A percentile compares a stretch with the other conserved stretches of the same genome.
phyloP scores from a whole-genome alignment of 2,329 filamentous ascomycete genomes.

The Aspergillus luchuensis region DNA sequence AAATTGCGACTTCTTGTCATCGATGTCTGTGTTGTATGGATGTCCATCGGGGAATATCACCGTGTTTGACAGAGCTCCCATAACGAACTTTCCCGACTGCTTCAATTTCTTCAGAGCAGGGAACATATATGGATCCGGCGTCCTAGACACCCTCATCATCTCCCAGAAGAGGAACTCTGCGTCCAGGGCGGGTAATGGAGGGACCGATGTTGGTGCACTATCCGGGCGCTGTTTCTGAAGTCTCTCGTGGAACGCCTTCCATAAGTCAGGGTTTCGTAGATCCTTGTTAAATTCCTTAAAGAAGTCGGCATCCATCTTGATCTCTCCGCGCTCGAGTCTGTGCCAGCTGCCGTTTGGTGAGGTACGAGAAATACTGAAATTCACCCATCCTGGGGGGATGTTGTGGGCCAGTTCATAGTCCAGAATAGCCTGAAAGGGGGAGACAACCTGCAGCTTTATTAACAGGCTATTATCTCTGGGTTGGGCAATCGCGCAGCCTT shows the following conservation, averaged over 20 bases:
- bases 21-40: conserved; percentile 60
- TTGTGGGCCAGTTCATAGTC: conserved; percentile 77
- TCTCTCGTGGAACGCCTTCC: conserved; percentile 61
- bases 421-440: conserved; percentile 88
- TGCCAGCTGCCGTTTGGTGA: conserved; percentile 85
- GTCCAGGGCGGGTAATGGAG: conserved; percentile 72
- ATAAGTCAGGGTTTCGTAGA: conserved; percentile 66
- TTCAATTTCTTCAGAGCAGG: conserved; percentile 74
- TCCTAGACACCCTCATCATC: conserved; percentile 77
- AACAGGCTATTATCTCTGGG: conserved; percentile 6
- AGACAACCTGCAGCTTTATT: conserved; percentile 66
- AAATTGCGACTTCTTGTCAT: conserved; percentile 68
- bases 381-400: conserved; percentile 88
- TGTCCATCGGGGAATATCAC: conserved; percentile 80
- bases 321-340: conserved; percentile 78
- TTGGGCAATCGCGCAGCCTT: conserved; percentile 45
- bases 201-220: conserved; percentile 41
- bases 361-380: conserved; percentile 80
- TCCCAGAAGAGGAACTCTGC: conserved; percentile 79
- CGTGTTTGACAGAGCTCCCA: conserved; percentile 88
- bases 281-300: conserved; percentile 76
- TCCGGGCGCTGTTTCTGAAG: conserved; percentile 32
- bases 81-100: conserved; percentile 64
- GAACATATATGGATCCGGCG: conserved; percentile 83
- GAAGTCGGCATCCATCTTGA: conserved; percentile 72